Base-by-base conservation (phyloP, 148 eudicot species). In the Talinum fruticosum region DNA sequence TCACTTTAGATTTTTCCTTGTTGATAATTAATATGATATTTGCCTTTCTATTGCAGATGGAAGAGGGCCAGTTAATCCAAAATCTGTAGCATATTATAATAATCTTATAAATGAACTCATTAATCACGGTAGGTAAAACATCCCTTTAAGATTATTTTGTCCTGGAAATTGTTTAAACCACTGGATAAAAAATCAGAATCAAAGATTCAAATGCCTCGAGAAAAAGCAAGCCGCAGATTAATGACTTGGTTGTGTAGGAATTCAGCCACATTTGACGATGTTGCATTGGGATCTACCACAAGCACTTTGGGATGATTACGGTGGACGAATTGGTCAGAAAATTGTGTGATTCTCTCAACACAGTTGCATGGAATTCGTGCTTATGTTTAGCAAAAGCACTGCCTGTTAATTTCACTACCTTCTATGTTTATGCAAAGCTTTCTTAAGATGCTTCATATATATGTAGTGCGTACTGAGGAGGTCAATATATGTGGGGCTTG, bases 241-340 rank as follows among this genome's bases (percentile, higher is more conserved):
- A n/a, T n/a, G n/a, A n/a, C 7, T 23, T n/a, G 4, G n/a, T 23
- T 23, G 30, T 13, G 15, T 19, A 91, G 91, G 91, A 76, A 89
- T 91, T 44, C 77, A 91, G 69, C 93, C 93, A 37, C 93, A 91
- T 72, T 85, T 86, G 51, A 85, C 89, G n/a, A 29, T 88, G 72
- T 8, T 79, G 69, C 96, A 91, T 76, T 6, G 16, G 57, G 96
- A 89, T 83, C 36, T 85, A 14, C 93, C 93, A 62, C 93, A 87
- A 44, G 79, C 76, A 61, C 93, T 91, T 65, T 85, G 82, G 84
- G 90, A 87, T 34, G 90, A 89, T 69, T 89, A 89, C 72, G 86
- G 82, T 74, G 96, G 93, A 78, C 87, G 83, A 80, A 72, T 85
- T 73, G 85, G 82, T 81, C 79, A 61, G 29, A 75, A 80, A 67